phyloP scores from a whole-genome alignment of 805 yeast genomes.

The Kuraishia molischiana region DNA sequence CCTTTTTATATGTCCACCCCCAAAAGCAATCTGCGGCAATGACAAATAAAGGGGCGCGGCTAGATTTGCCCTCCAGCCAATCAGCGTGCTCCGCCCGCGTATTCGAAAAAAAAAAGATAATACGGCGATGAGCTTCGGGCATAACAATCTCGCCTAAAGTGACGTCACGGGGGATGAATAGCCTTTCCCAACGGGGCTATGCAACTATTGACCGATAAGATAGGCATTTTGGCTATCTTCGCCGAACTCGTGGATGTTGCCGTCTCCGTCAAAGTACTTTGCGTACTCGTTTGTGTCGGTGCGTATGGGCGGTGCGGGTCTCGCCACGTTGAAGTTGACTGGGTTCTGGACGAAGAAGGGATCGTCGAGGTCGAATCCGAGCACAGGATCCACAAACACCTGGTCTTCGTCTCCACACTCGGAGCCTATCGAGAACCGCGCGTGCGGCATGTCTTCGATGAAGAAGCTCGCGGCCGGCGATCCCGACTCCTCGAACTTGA shows the following conservation, averaged over 20 bases:
- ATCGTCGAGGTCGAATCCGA: conserved; percentile 29
- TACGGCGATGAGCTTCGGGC: too few relatives aligned
- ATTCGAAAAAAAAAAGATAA: too few relatives aligned
- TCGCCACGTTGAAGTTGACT: conserved; percentile 27
- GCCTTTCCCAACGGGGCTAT: too few relatives aligned
- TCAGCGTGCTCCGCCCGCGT: too few relatives aligned
- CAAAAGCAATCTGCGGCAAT: too few relatives aligned
- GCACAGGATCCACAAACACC: conserved; percentile 21
- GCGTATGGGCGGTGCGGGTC: conserved; percentile 6
- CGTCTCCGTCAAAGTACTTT: conserved; percentile 1
- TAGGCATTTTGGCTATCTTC: too few relatives aligned
- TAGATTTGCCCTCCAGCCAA: too few relatives aligned
- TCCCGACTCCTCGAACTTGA: background rate
- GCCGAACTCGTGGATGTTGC: background rate
- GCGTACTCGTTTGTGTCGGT: conserved; percentile 1
- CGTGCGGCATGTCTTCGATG: background rate
- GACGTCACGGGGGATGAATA: too few relatives aligned
- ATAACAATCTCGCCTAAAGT: too few relatives aligned
- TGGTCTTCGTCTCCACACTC: conserved; percentile 3
- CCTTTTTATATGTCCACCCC: too few relatives aligned
- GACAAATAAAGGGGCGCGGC: too few relatives aligned
- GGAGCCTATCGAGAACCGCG: background rate
- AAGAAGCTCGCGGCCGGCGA: background rate
- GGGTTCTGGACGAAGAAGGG: conserved; percentile 46
- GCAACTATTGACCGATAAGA: too few relatives aligned